phyloP scores from a whole-genome alignment of 148 eudicot species.

The Drosera capensis region DNA sequence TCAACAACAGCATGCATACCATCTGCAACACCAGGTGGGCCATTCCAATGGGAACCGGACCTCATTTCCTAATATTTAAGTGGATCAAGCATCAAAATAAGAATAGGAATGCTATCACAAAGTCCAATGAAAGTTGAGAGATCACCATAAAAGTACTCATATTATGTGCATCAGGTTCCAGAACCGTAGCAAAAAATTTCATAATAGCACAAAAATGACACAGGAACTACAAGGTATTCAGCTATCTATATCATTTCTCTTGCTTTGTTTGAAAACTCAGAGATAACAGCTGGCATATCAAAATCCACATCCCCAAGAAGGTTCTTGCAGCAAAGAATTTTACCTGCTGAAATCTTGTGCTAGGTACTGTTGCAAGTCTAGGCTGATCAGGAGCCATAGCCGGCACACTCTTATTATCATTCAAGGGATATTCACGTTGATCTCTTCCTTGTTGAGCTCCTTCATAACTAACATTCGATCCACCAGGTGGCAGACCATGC shows the following conservation, averaged over 20 bases:
- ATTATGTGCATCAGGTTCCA: too few species aligned
- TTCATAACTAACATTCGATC: constrained; percentile 39
- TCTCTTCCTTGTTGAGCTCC: constrained; percentile 36
- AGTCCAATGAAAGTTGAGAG: too few species aligned
- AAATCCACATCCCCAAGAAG: neutral
- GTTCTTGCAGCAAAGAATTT: constrained; percentile 1
- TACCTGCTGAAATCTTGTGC: constrained; percentile 68
- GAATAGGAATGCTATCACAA: too few species aligned
- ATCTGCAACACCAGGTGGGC: constrained; percentile 26
- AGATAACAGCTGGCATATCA: too few species aligned
- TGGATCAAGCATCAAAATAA: neutral
- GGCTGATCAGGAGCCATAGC: constrained; percentile 43
- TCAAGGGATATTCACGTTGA: constrained; percentile 35
- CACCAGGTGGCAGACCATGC: constrained; percentile 27
- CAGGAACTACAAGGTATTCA: too few species aligned
- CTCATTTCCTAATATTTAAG: constrained; percentile 39
- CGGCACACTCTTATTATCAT: constrained; percentile 28
- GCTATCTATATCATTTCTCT: neutral
- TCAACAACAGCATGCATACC: constrained; percentile 21
- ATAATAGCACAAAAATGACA: too few species aligned
- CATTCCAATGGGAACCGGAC: constrained; percentile 29
- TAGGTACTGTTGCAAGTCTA: constrained; percentile 66
- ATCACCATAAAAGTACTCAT: too few species aligned
- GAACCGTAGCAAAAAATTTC: too few species aligned
- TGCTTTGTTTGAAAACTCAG: neutral